These are phyloP conservation scores for Cytospora chrysosperma DNA, from an alignment of 2,329 filamentous ascomycete species.

Conservation along the genomic window DNA sequence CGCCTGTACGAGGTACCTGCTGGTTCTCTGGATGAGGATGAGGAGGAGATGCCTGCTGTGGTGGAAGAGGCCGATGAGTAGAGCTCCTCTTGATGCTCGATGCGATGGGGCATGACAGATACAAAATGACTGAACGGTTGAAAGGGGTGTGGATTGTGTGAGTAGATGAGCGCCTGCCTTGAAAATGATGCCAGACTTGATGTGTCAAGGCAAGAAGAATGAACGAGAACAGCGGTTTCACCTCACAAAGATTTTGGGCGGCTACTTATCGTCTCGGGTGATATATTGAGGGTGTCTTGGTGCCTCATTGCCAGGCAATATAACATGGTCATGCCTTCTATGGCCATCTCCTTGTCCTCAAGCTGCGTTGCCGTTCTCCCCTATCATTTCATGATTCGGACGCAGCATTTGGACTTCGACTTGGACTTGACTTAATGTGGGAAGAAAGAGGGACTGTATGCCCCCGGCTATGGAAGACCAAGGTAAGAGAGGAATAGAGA, in stretches of 20 bases:
- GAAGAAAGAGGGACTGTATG: too few species aligned
- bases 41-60: slow-evolving; percentile 47
- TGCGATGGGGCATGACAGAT: background rate
- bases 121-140: background rate
- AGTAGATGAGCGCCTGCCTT: background rate
- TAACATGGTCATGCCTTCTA: too few species aligned
- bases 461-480: too few species aligned
- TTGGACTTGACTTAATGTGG: too few species aligned
- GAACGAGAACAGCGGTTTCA: background rate
- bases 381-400: too few species aligned
- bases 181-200: background rate
- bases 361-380: too few species aligned
- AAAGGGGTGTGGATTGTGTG: background rate
- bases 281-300: background rate
- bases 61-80: slow-evolving; percentile 54
- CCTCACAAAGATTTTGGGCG: background rate
- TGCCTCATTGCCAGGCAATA: background rate
- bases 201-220: background rate
- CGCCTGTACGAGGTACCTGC: slow-evolving; percentile 88
- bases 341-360: too few species aligned
- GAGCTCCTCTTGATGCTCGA: slow-evolving; percentile 1
- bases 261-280: background rate
- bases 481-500: background rate
- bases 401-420: too few species aligned
- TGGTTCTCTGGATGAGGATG: slow-evolving; percentile 87